Evolutionary conservation across 2,329 filamentous ascomycete genomes (phyloP).

Genomic region (Pyrenochaeta sp.): DNA sequence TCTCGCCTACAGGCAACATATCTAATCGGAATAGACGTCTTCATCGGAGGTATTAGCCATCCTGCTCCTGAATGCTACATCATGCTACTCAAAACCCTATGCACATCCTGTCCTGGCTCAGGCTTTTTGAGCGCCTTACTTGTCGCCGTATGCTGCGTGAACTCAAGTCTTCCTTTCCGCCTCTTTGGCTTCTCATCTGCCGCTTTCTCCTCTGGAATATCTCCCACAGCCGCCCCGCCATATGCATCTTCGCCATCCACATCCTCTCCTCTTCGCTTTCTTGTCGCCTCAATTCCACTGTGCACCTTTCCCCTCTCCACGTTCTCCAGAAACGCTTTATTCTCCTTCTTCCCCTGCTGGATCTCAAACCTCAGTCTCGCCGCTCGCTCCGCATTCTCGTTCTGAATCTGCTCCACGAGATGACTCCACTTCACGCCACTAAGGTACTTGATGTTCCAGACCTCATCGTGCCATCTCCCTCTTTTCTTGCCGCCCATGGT

Average conservation of each 20-base stretch:
- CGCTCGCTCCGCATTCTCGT: conserved; percentile 81
- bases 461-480: conserved; percentile 82
- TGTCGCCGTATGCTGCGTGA: conserved; percentile 71
- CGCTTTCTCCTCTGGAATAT: conserved; percentile 36
- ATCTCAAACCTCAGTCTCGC: conserved; percentile 82
- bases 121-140: conserved; percentile 44
- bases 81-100: conserved; percentile 49
- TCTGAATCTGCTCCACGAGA: conserved; percentile 77
- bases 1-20: background rate
- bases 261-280: conserved; percentile 60
- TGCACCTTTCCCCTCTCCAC: conserved; percentile 82
- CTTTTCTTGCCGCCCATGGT: conserved; percentile 86
- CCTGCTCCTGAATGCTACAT: conserved; percentile 33
- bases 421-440: conserved; percentile 83
- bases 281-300: conserved; percentile 64
- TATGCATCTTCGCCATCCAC: conserved; percentile 32
- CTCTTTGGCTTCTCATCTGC: conserved; percentile 35
- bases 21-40: background rate
- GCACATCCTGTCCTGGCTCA: conserved; percentile 41
- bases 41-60: conserved; percentile 11
- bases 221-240: conserved; percentile 21
- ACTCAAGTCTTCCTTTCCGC: conserved; percentile 58
- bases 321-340: conserved; percentile 81
- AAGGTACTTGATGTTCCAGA: conserved; percentile 85
- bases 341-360: conserved; percentile 76